These are phyloP conservation scores for Dendrobium officinale DNA, from an alignment of 106 monocot species.

Conservation along the genomic window DNA sequence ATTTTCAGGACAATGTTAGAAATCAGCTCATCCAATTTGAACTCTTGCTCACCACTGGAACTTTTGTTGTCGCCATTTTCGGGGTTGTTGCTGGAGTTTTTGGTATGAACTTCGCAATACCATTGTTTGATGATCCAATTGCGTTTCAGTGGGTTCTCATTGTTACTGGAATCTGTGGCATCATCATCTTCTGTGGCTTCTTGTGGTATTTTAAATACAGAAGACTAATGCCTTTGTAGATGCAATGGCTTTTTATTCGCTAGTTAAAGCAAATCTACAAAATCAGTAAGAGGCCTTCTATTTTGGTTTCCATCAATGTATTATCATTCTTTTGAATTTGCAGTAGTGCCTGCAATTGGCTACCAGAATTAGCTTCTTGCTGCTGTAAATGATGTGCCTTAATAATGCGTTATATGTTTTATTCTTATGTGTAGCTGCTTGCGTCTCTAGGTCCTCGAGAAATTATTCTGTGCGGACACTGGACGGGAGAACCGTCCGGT, in stretches of 20 bases:
- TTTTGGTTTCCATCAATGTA: neutral
- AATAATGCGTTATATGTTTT: slow-evolving; percentile 5
- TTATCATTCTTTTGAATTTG: slow-evolving; percentile 8
- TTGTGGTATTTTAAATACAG: slow-evolving; percentile 75
- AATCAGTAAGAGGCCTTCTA: neutral
- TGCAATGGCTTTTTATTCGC: neutral
- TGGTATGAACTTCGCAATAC: slow-evolving; percentile 80
- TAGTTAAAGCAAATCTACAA: neutral
- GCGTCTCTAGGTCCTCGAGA: neutral
- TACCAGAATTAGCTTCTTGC: slow-evolving; percentile 1
- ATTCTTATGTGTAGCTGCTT: neutral
- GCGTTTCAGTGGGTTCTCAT: slow-evolving; percentile 78
- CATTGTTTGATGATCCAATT: slow-evolving; percentile 44
- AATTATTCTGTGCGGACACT: no score
- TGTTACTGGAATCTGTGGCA: slow-evolving; percentile 50
- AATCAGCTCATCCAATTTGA: slow-evolving; percentile 94
- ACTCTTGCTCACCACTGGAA: slow-evolving; percentile 67
- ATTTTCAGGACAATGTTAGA: slow-evolving; percentile 70
- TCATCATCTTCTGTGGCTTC: slow-evolving; percentile 67
- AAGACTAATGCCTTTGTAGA: slow-evolving; percentile 73
- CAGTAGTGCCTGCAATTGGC: neutral
- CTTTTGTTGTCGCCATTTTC: slow-evolving; percentile 79
- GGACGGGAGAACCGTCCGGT: no score
- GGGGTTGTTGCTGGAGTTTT: slow-evolving; percentile 74
- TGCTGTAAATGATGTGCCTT: neutral